Conservation (phyloP, 1,284 basidiomycete species). For the Moesziomyces sp. region DNA sequence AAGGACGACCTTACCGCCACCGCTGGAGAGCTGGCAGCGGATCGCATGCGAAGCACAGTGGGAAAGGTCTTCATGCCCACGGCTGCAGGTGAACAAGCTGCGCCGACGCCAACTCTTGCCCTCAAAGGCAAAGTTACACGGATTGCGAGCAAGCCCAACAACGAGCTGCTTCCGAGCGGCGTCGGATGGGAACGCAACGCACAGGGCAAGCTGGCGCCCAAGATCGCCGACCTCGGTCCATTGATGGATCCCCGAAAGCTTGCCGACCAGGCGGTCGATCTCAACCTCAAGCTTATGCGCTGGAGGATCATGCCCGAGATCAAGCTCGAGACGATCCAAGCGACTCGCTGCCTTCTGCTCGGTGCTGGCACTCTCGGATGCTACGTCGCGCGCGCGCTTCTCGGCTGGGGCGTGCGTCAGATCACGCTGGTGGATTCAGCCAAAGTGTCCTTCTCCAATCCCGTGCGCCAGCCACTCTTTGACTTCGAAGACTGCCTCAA, state of each 20-base stretch:
- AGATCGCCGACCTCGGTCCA: constrained; percentile 89
- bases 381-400: constrained; percentile 91
- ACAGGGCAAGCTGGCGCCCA: constrained; percentile 83
- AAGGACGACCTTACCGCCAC: constrained; percentile 43
- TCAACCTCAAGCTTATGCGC: constrained; percentile 97
- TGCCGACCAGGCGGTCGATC: constrained; percentile 93
- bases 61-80: constrained; percentile 21
- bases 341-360: constrained; percentile 83
- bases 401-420: constrained; percentile 85
- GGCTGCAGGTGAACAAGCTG: background rate
- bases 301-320: constrained; percentile 94
- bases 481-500: constrained; percentile 93
- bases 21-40: background rate
- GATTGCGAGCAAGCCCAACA: constrained; percentile 25
- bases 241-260: constrained; percentile 91
- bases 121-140: constrained; percentile 8
- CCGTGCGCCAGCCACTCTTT: constrained; percentile 94
- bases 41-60: constrained; percentile 14
- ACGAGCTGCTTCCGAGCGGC: constrained; percentile 71
- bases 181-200: constrained; percentile 96
- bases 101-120: background rate
- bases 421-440: constrained; percentile 93
- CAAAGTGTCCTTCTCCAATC: constrained; percentile 93
- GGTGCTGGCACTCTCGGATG: constrained; percentile 97
- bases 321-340: constrained; percentile 85